Percentiles rank a stretch among this genome's conserved stretches.
Conservation (phyloP, 352 stramenopile genomes). For the Pythium folliculosum region DNA sequence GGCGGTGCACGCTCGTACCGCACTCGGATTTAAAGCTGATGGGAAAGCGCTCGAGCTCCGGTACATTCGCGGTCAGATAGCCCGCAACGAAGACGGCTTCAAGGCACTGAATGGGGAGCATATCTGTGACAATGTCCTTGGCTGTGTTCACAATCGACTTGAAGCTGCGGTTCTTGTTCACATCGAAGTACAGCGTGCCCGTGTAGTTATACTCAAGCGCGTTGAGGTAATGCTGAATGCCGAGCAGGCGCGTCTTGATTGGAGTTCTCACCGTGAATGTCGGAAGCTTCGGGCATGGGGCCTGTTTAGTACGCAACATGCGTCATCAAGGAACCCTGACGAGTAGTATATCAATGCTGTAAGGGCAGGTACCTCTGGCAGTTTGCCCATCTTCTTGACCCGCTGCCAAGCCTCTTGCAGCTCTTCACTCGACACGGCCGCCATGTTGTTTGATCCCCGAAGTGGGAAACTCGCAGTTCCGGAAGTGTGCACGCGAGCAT, state of each 20-base stretch:
- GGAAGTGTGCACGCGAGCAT: neutral
- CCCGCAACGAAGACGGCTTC: conserved; percentile 85
- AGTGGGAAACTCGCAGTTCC: neutral
- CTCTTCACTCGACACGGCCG: conserved; percentile 60
- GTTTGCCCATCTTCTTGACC: conserved; percentile 54
- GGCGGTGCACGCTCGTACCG: conserved; percentile 62
- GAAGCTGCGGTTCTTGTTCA: conserved; percentile 88
- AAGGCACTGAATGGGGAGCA: conserved; percentile 88
- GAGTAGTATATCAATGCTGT: neutral
- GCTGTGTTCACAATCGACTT: conserved; percentile 87
- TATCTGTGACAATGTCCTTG: conserved; percentile 83
- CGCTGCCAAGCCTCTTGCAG: conserved; percentile 69
- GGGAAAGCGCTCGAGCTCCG: conserved; percentile 76
- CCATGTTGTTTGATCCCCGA: conserved; percentile 35
- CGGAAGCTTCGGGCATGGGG: conserved; percentile 62
- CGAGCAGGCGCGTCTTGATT: conserved; percentile 57
- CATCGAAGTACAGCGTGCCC: conserved; percentile 80
- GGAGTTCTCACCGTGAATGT: conserved; percentile 50
- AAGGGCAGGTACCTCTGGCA: conserved; percentile 44
- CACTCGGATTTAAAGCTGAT: conserved; percentile 86
- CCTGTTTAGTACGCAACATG: conserved; percentile 26
- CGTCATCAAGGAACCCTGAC: too few species aligned
- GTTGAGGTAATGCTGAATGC: conserved; percentile 70
- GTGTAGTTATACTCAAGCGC: conserved; percentile 89
- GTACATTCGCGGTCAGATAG: conserved; percentile 73